Conservation (phyloP, 1,284 basidiomycete genomes). For the Serendipita sp. region DNA sequence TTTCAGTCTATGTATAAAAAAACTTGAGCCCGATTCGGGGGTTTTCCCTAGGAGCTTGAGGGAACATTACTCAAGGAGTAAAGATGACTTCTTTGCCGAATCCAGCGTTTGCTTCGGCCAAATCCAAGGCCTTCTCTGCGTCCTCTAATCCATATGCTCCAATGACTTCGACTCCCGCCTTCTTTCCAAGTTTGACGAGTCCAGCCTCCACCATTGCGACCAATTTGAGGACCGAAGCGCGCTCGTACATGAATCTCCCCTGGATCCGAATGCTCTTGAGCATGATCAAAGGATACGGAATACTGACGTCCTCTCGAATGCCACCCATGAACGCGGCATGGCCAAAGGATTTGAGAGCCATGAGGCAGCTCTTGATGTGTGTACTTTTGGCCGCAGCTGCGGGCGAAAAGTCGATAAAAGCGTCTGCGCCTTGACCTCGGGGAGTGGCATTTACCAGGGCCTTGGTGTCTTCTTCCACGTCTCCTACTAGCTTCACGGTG, state of each 20-base stretch:
- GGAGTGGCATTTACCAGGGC: neutral
- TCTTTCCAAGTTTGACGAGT: neutral
- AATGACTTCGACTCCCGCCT: neutral
- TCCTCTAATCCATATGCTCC: neutral
- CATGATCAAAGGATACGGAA: neutral
- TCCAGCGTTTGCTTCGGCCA: neutral
- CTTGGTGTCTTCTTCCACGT: neutral
- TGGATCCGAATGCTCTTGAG: neutral
- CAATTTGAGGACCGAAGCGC: neutral
- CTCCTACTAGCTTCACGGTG: neutral
- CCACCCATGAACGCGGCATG: neutral
- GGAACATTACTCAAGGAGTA: neutral
- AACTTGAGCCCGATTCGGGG: too few relatives aligned
- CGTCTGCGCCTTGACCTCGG: neutral
- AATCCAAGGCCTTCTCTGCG: neutral
- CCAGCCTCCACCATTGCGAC: neutral
- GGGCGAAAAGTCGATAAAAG: slow-evolving; percentile 2
- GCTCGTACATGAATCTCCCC: neutral
- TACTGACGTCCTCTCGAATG: neutral
- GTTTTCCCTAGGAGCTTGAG: too few relatives aligned
- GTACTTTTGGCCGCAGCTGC: neutral
- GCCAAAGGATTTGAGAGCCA: neutral
- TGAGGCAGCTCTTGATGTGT: neutral
- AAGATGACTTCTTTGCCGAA: neutral
- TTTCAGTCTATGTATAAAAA: too few relatives aligned